phyloP scores from a whole-genome alignment of 2,329 filamentous ascomycete genomes.

The Nigrospora sphaerica region DNA sequence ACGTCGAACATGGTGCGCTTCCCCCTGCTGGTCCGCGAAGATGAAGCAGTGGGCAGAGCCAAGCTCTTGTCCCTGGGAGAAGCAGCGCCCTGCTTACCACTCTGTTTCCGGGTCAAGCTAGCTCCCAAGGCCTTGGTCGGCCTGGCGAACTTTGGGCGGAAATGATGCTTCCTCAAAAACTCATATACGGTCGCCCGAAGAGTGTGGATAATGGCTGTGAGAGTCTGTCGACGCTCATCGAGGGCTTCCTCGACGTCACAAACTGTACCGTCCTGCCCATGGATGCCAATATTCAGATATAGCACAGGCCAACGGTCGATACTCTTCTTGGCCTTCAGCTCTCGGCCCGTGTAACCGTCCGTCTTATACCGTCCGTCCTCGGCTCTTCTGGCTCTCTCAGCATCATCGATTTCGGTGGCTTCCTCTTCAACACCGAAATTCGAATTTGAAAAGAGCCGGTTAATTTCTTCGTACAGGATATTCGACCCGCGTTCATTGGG shows the following conservation, averaged over 20 bases:
- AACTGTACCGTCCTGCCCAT: slow-evolving; percentile 5
- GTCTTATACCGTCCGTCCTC: slow-evolving; percentile 26
- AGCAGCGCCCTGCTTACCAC: no score
- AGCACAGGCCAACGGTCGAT: slow-evolving; percentile 88
- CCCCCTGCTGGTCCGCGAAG: neutral
- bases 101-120: no score
- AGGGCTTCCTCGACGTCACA: slow-evolving; percentile 31
- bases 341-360: slow-evolving; percentile 40
- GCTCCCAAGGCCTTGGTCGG: neutral
- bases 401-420: slow-evolving; percentile 26
- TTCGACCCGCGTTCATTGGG: slow-evolving; percentile 48
- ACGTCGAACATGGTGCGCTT: neutral
- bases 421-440: slow-evolving; percentile 63
- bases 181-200: slow-evolving; percentile 62
- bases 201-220: slow-evolving; percentile 56
- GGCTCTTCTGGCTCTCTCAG: slow-evolving; percentile 13
- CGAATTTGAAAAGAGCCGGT: slow-evolving; percentile 68
- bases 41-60: no score
- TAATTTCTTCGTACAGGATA: slow-evolving; percentile 70
- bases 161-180: slow-evolving; percentile 68
- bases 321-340: slow-evolving; percentile 52
- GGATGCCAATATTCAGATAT: slow-evolving; percentile 58
- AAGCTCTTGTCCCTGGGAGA: no score
- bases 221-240: slow-evolving; percentile 35
- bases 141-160: slow-evolving; percentile 43